Percentiles rank a stretch among this genome's conserved stretches.
phyloP scores from a whole-genome alignment of 2,329 filamentous ascomycete genomes.

The Epichloe bromicola region DNA sequence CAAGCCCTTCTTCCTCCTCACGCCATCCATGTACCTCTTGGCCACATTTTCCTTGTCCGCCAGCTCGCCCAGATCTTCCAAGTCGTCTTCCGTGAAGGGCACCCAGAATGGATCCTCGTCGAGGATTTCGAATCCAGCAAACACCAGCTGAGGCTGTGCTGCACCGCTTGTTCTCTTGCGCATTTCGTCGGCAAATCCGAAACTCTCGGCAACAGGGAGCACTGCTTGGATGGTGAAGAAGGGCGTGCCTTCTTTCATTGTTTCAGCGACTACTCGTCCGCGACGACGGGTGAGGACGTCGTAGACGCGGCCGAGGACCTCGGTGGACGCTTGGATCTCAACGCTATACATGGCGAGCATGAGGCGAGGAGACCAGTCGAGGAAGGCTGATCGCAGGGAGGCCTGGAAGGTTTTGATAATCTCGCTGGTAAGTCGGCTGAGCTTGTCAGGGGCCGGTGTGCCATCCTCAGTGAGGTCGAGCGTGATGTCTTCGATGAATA shows the following conservation, averaged over 20 bases:
- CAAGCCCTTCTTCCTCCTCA: conserved; percentile 76
- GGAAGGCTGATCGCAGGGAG: conserved; percentile 70
- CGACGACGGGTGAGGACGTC: conserved; percentile 91
- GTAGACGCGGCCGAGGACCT: conserved; percentile 91
- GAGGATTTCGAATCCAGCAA: conserved; percentile 81
- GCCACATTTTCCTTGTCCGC: conserved; percentile 93
- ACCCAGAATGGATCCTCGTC: conserved; percentile 98
- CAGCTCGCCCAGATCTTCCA: conserved; percentile 90
- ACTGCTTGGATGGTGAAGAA: conserved; percentile 90
- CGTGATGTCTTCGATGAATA: conserved; percentile 71
- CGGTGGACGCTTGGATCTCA: conserved; percentile 92
- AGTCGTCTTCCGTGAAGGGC: conserved; percentile 86
- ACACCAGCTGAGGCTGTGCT: conserved; percentile 85
- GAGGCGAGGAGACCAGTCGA: conserved; percentile 93
- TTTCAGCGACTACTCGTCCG: conserved; percentile 78
- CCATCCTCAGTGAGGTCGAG: conserved; percentile 44
- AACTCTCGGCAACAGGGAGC: conserved; percentile 85
- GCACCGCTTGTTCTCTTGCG: conserved; percentile 84
- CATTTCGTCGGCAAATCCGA: conserved; percentile 94
- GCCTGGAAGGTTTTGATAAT: conserved; percentile 81
- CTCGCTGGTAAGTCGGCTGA: conserved; percentile 79
- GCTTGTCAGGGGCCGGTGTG: conserved; percentile 46
- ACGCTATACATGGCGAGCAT: conserved; percentile 96
- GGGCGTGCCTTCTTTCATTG: conserved; percentile 86
- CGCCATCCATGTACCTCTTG: conserved; percentile 87